phyloP scores from a whole-genome alignment of 2,329 filamentous ascomycete genomes.

The Coniochaeta pulveracea region DNA sequence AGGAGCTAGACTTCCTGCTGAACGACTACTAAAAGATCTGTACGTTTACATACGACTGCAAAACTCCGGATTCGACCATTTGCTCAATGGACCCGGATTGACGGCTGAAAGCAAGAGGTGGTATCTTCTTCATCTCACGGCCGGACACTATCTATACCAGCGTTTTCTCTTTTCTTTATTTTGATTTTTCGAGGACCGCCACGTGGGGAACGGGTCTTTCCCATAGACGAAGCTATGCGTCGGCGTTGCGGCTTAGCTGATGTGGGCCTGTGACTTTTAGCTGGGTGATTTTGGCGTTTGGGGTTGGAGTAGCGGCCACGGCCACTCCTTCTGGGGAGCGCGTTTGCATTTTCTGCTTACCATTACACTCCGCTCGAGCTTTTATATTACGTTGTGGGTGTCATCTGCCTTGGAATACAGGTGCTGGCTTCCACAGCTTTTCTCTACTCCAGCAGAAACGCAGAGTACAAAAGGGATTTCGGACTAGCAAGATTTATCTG shows the following conservation, averaged over 20 bases:
- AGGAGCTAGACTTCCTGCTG: conserved; percentile 84
- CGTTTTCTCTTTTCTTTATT: background rate
- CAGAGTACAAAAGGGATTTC: too few species aligned
- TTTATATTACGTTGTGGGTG: too few species aligned
- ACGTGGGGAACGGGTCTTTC: background rate
- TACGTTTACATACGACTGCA: too few species aligned
- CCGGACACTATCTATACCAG: background rate
- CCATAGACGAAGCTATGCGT: conserved; percentile 5
- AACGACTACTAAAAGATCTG: conserved; percentile 50
- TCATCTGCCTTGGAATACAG: too few species aligned
- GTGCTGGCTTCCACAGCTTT: too few species aligned
- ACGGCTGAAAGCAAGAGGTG: too few species aligned
- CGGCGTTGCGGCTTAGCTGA: conserved; percentile 5
- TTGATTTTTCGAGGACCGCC: background rate
- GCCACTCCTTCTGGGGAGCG: background rate
- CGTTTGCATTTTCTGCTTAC: background rate
- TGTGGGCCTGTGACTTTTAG: background rate
- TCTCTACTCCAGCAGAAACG: too few species aligned
- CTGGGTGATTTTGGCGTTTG: background rate
- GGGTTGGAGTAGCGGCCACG: background rate
- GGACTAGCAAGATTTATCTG: too few species aligned
- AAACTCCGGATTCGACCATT: too few species aligned
- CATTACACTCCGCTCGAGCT: conserved; percentile 1
- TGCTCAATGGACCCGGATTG: too few species aligned
- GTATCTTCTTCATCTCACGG: background rate